Percentiles rank a stretch among this genome's conserved stretches.
Conservation (phyloP, 1,284 basidiomycete species). For the Tylopilus orsonianus region DNA sequence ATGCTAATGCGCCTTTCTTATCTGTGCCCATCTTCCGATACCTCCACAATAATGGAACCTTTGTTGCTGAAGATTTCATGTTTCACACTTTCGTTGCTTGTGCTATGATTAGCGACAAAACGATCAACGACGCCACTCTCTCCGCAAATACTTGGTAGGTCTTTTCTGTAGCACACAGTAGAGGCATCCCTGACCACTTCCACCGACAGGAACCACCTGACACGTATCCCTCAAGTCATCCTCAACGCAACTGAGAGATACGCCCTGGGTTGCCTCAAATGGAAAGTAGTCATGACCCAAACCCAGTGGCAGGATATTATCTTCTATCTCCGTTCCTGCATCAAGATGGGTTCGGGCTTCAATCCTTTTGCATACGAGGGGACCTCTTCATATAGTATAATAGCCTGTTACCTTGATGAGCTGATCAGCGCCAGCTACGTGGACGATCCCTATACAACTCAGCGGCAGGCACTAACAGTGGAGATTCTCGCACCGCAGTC, state of each 20-base stretch:
- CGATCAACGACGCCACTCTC: slow-evolving; percentile 52
- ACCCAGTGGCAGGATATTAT: slow-evolving; percentile 30
- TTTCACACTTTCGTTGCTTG: slow-evolving; percentile 44
- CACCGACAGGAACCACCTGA: slow-evolving; percentile 32
- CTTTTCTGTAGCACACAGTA: neutral
- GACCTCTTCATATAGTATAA: slow-evolving; percentile 17
- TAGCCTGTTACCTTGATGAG: slow-evolving; percentile 27
- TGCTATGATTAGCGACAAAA: slow-evolving; percentile 55
- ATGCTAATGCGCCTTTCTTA: slow-evolving; percentile 21
- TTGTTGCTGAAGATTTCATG: slow-evolving; percentile 35
- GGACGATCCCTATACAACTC: neutral
- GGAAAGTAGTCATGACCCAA: slow-evolving; percentile 27
- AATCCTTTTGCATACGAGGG: slow-evolving; percentile 28
- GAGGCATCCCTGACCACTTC: slow-evolving; percentile 11
- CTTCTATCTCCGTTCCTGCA: slow-evolving; percentile 26
- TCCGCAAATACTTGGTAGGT: slow-evolving; percentile 44
- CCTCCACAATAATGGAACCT: slow-evolving; percentile 29
- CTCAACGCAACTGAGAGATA: slow-evolving; percentile 34
- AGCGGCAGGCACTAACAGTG: neutral
- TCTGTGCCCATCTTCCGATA: slow-evolving; percentile 33
- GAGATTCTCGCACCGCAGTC: slow-evolving; percentile 21
- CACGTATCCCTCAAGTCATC: slow-evolving; percentile 28
- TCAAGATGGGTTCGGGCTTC: slow-evolving; percentile 31
- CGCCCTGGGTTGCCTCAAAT: slow-evolving; percentile 31
- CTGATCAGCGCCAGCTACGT: slow-evolving; percentile 17